A percentile compares a stretch with the other conserved stretches of the same genome.
phyloP scores from a whole-genome alignment of 2,329 filamentous ascomycete genomes.

The Fusarium guadeloupense region DNA sequence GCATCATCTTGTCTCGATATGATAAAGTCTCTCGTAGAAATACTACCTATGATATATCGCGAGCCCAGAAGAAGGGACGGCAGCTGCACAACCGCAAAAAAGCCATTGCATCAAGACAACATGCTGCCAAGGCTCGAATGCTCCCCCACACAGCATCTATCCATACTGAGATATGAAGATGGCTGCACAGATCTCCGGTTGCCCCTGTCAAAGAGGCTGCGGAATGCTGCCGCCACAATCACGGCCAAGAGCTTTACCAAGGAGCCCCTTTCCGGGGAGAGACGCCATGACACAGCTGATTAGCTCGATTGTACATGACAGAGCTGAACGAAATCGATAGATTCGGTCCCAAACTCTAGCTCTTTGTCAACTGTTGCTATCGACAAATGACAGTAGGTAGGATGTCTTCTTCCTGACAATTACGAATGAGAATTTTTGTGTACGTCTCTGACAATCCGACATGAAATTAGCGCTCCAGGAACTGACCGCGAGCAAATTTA shows the following conservation, averaged over 20 bases:
- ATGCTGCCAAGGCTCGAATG: background rate
- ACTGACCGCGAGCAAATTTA: background rate
- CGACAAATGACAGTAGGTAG: too few species aligned
- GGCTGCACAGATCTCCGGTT: conserved; percentile 28
- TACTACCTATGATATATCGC: too few species aligned
- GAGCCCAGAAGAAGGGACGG: too few species aligned
- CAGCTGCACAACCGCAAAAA: too few species aligned
- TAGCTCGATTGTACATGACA: conserved; percentile 17
- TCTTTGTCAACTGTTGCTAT: conserved; percentile 4
- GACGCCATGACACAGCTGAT: conserved; percentile 31
- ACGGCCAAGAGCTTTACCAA: conserved; percentile 36
- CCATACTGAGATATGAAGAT: conserved; percentile 7
- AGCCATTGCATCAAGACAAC: background rate
- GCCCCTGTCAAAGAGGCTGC: conserved; percentile 40
- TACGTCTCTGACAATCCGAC: background rate
- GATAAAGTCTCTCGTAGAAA: too few species aligned
- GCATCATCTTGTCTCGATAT: too few species aligned
- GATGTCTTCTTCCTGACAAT: conserved; percentile 16
- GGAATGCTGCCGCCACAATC: conserved; percentile 43
- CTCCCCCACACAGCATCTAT: conserved; percentile 13
- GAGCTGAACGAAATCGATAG: conserved; percentile 35
- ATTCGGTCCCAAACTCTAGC: conserved; percentile 28
- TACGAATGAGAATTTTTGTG: background rate
- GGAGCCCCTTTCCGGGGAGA: conserved; percentile 42
- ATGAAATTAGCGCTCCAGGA: background rate